phyloP scores from a whole-genome alignment of 306 rosid species.

The Alnus rubra region DNA sequence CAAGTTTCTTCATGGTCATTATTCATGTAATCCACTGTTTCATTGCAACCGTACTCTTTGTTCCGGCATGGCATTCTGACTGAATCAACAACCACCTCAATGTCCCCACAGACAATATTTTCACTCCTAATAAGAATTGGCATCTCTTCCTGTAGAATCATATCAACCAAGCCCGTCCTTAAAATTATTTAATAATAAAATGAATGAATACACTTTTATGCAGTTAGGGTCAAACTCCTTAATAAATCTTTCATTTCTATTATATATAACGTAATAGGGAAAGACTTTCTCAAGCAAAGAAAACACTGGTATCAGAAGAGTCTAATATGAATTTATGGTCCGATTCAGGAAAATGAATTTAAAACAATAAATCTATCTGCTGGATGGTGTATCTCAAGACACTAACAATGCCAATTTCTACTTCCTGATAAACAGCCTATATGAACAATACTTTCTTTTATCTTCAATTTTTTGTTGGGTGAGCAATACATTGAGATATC shows the following conservation, averaged over 20 bases:
- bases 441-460: background rate
- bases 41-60: slow-evolving; percentile 37
- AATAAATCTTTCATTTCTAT: background rate
- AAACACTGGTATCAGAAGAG: background rate
- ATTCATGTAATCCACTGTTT: slow-evolving; percentile 26
- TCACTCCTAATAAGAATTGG: slow-evolving; percentile 11
- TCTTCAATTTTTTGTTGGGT: background rate
- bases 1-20: slow-evolving; percentile 34
- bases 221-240: background rate
- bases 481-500: background rate
- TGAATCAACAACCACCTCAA: slow-evolving; percentile 27
- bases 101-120: slow-evolving; percentile 23
- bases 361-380: background rate
- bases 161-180: background rate
- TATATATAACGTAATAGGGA: background rate
- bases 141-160: slow-evolving; percentile 29
- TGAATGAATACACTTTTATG: background rate
- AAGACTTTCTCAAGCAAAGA: background rate
- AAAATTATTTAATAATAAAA: background rate
- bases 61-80: slow-evolving; percentile 25
- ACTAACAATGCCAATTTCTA: background rate
- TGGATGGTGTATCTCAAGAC: background rate
- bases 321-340: background rate
- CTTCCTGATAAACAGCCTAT: background rate
- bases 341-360: background rate